phyloP scores from a whole-genome alignment of 208 protist genomes.

The Herpetomonas tarakana region DNA sequence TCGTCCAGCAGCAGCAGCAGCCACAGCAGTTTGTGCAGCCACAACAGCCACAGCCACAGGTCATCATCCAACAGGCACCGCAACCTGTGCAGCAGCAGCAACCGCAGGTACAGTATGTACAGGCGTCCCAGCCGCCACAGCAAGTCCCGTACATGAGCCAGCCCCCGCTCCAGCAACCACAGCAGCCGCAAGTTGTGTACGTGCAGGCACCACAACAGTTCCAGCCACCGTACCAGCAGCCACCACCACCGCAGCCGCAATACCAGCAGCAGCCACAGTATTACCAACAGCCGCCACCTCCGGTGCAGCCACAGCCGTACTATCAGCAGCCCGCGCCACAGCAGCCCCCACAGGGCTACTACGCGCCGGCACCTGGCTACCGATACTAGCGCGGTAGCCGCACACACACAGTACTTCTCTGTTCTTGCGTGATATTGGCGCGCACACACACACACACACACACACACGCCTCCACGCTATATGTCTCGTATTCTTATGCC shows the following conservation, averaged over 20 bases:
- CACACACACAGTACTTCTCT: too few species aligned
- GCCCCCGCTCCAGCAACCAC: constrained; percentile 1
- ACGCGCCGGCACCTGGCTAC: constrained; percentile 12
- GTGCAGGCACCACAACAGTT: too few species aligned
- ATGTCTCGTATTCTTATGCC: neutral
- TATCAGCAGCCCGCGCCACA: constrained; percentile 5
- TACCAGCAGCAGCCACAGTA: constrained; percentile 11
- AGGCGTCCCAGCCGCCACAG: constrained; percentile 11
- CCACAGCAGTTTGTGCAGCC: constrained; percentile 5
- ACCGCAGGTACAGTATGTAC: constrained; percentile 14
- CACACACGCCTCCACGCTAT: neutral
- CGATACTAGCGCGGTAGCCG: constrained; percentile 6
- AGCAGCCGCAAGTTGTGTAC: too few species aligned
- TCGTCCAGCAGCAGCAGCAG: constrained; percentile 12
- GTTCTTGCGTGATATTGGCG: too few species aligned
- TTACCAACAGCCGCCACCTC: neutral
- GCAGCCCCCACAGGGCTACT: constrained; percentile 5
- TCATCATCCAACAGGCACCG: constrained; percentile 5
- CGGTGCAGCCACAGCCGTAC: neutral
- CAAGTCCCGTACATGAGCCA: neutral
- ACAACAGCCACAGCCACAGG: constrained; percentile 1
- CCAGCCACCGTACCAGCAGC: neutral
- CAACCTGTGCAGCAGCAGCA: constrained; percentile 2
- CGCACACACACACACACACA: too few species aligned
- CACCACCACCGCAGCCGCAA: neutral